These are phyloP conservation scores for Bipolaris bicolor DNA, from an alignment of 2,329 filamentous ascomycete species.

Conservation along the genomic window DNA sequence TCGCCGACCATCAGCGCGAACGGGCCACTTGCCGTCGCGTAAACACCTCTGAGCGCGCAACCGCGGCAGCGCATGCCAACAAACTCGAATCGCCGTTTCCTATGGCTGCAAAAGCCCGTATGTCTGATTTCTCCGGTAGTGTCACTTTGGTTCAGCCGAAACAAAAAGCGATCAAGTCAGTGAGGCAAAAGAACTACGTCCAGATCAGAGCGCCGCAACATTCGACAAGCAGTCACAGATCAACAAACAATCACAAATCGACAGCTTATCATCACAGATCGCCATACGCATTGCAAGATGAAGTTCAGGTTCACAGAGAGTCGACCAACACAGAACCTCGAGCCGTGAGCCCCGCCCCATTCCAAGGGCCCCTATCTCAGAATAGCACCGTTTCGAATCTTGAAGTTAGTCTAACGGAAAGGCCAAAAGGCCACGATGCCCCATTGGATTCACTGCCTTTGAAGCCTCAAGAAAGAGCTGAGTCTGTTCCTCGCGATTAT, in stretches of 20 bases:
- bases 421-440: not conserved
- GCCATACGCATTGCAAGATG: not conserved
- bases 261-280: not conserved
- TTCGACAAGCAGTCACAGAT: not conserved
- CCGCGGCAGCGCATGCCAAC: not conserved
- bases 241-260: not conserved
- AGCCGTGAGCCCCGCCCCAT: not conserved
- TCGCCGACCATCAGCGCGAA: slow-evolving; percentile 15
- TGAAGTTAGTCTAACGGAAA: not conserved
- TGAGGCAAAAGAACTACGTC: not conserved
- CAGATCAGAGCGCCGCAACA: not conserved
- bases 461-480: not conserved
- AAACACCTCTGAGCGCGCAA: slow-evolving; percentile 12
- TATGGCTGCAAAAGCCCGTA: not conserved
- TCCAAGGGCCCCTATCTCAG: not conserved
- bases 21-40: slow-evolving; percentile 15
- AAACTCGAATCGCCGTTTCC: not conserved
- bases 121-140: not conserved
- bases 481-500: not conserved
- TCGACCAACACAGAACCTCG: not conserved
- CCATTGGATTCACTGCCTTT: not conserved
- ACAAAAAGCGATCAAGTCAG: slow-evolving; percentile 15
- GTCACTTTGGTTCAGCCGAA: not conserved
- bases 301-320: not conserved
- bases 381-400: not conserved